These are phyloP conservation scores for Cladosporium sp. DNA, from an alignment of 2,329 filamentous ascomycete genomes.

Conservation along the genomic window DNA sequence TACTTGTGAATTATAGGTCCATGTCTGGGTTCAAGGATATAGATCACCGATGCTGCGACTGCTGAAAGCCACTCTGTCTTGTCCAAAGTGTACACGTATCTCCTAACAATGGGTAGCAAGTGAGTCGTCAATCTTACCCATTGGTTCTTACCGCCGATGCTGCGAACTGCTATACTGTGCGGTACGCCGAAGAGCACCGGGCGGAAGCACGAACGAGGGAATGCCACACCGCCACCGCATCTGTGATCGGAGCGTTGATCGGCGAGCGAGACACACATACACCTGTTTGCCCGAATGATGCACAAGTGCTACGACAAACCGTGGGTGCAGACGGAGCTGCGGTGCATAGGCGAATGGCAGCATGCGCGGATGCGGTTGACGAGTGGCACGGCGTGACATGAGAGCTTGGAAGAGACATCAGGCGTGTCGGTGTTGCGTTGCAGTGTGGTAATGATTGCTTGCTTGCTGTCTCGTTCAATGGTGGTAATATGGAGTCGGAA, in stretches of 20 bases:
- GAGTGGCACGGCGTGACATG: constrained; percentile 3
- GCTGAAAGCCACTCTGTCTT: neutral
- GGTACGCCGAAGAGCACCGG: neutral
- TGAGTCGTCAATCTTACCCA: neutral
- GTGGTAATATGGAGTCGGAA: neutral
- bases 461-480: constrained; percentile 7
- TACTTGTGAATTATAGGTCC: neutral
- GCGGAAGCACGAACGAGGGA: neutral
- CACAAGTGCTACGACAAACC: neutral
- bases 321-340: neutral
- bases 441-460: constrained; percentile 1
- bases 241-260: neutral
- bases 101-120: too few relatives aligned
- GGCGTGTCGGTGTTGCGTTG: neutral
- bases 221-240: neutral
- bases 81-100: neutral
- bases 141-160: neutral
- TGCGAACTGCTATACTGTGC: neutral
- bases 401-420: neutral
- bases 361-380: neutral
- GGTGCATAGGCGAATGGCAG: neutral
- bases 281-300: neutral
- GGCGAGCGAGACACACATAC: neutral
- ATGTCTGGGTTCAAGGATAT: neutral
- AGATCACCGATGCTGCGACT: neutral